Conservation (phyloP, 305 asterid species). For the Striga hermonthica region DNA sequence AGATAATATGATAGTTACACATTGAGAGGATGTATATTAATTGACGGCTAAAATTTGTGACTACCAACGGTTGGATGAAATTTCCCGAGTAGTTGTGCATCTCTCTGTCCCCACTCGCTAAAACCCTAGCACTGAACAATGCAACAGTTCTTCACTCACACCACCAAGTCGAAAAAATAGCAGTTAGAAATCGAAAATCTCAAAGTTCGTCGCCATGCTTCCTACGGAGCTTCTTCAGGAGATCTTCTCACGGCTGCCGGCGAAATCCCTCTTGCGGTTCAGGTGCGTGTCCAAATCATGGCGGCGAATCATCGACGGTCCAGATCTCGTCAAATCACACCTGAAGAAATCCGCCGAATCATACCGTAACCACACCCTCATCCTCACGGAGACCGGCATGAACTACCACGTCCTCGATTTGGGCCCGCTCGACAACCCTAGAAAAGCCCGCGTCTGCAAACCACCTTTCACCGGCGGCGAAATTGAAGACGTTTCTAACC, state of each 20-base stretch:
- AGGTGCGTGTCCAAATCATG: slow-evolving; percentile 1
- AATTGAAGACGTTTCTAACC: not conserved
- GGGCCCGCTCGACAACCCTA: not conserved
- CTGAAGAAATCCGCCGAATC: not conserved
- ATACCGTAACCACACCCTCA: not conserved
- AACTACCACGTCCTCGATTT: not conserved
- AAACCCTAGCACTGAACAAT: not conserved
- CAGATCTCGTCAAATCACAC: not conserved
- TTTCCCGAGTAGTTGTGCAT: too few species aligned
- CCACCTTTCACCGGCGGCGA: not conserved
- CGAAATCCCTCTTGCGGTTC: slow-evolving; percentile 1
- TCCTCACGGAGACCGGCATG: not conserved
- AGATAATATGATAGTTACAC: too few species aligned
- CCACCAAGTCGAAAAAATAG: not conserved
- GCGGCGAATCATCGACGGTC: not conserved
- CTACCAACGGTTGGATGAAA: too few species aligned
- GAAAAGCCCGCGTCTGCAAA: not conserved
- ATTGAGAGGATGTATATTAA: too few species aligned
- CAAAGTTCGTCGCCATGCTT: not conserved
- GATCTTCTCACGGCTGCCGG: not conserved
- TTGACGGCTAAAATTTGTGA: too few species aligned
- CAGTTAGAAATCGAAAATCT: not conserved
- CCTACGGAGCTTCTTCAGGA: not conserved
- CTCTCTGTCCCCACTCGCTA: not conserved
- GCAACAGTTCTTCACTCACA: not conserved